Conservation (phyloP, 768 basidiomycete species). For the Piloderma croceum region DNA sequence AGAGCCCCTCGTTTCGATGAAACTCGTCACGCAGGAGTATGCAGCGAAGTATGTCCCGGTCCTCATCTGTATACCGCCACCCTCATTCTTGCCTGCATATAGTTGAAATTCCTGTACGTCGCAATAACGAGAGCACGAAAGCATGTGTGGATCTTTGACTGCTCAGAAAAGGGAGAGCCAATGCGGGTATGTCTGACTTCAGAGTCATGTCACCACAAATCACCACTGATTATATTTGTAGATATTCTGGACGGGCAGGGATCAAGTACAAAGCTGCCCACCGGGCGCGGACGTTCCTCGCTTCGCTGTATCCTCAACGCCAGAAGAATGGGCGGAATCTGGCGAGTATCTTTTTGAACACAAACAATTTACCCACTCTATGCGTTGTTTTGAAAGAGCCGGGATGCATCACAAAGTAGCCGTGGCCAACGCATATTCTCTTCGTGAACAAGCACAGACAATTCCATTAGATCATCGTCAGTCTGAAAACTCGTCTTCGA, state of each 20-base stretch:
- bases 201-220: neutral
- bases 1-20: constrained; percentile 45
- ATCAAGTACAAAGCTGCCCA: constrained; percentile 43
- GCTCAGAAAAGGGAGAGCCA: constrained; percentile 48
- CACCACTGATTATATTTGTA: constrained; percentile 1
- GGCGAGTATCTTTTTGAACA: constrained; percentile 35
- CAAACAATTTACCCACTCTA: constrained; percentile 47
- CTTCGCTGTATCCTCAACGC: constrained; percentile 49
- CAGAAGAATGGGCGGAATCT: constrained; percentile 40
- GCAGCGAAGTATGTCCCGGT: constrained; percentile 43
- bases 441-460: constrained; percentile 46
- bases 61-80: neutral
- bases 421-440: constrained; percentile 48
- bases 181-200: constrained; percentile 41
- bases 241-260: constrained; percentile 46
- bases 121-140: constrained; percentile 66
- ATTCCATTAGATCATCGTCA: constrained; percentile 10
- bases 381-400: constrained; percentile 50
- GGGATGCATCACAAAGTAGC: constrained; percentile 34
- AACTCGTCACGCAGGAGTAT: constrained; percentile 47
- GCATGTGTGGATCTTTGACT: constrained; percentile 67
- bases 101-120: constrained; percentile 69
- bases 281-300: constrained; percentile 46
- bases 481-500: neutral
- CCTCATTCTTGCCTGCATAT: neutral